Conservation (phyloP, 805 yeast genomes). For the Clavispora phyllophila region DNA sequence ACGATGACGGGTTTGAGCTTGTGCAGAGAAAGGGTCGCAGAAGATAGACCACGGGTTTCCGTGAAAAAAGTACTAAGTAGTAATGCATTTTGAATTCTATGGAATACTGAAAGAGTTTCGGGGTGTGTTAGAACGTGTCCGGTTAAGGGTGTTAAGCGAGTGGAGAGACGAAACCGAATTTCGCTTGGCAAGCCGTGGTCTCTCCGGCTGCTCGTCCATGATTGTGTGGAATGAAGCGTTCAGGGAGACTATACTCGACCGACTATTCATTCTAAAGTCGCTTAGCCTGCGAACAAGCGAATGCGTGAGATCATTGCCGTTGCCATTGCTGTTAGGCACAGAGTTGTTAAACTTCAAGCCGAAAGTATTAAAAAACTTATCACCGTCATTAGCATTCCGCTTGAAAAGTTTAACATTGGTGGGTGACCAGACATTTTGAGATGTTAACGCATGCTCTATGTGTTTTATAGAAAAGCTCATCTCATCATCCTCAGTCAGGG, state of each 20-base stretch:
- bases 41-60: constrained; percentile 25
- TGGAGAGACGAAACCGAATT: constrained; percentile 35
- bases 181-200: constrained; percentile 11
- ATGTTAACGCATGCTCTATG: constrained; percentile 25
- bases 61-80: background rate
- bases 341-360: constrained; percentile 10
- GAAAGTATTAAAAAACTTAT: constrained; percentile 17
- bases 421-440: constrained; percentile 48
- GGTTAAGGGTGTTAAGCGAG: constrained; percentile 35
- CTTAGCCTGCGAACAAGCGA: constrained; percentile 45
- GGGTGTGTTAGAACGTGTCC: constrained; percentile 29
- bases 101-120: constrained; percentile 27
- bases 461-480: constrained; percentile 14
- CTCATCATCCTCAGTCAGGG: constrained; percentile 6
- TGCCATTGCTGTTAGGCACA: constrained; percentile 4
- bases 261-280: constrained; percentile 32
- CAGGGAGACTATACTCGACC: constrained; percentile 21
- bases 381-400: constrained; percentile 22
- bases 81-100: constrained; percentile 1
- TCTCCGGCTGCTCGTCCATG: constrained; percentile 26
- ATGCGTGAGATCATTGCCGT: constrained; percentile 40
- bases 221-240: constrained; percentile 15
- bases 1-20: constrained; percentile 91
- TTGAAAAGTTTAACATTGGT: constrained; percentile 49
- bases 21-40: constrained; percentile 68